A percentile compares a stretch with the other conserved stretches of the same genome.
Evolutionary conservation across 2,329 filamentous ascomycete genomes (phyloP).

Genomic region (Monosporascus sp.): DNA sequence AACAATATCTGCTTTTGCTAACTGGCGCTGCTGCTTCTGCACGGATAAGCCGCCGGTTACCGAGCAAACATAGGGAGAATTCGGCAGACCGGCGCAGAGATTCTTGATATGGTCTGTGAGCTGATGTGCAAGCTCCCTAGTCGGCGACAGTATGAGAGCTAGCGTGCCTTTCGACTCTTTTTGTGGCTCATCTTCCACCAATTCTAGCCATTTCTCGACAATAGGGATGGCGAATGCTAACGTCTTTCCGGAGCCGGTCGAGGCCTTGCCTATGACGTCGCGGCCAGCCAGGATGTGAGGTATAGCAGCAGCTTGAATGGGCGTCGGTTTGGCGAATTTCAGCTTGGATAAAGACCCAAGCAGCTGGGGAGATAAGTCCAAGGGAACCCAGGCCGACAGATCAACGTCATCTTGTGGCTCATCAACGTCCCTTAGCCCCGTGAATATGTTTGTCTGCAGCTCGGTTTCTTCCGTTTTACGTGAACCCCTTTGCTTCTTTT

Average conservation of each 20-base stretch:
- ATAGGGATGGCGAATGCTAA: constrained; percentile 93
- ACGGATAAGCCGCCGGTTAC: constrained; percentile 89
- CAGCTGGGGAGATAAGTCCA: constrained; percentile 68
- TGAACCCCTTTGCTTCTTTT: constrained; percentile 27
- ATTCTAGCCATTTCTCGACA: constrained; percentile 69
- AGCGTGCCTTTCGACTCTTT: constrained; percentile 46
- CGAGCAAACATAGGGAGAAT: constrained; percentile 70
- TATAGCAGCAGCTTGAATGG: constrained; percentile 75
- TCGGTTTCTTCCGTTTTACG: constrained; percentile 33
- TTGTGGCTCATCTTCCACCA: constrained; percentile 29
- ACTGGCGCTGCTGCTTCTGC: constrained; percentile 86
- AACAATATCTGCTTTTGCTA: constrained; percentile 84
- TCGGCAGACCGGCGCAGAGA: constrained; percentile 58
- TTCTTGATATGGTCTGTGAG: constrained; percentile 75
- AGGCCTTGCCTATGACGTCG: constrained; percentile 92
- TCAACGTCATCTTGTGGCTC: constrained; percentile 58
- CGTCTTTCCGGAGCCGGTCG: constrained; percentile 95
- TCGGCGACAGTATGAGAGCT: constrained; percentile 83
- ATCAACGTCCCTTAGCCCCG: constrained; percentile 48
- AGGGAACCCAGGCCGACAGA: constrained; percentile 70
- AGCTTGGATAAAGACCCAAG: constrained; percentile 72
- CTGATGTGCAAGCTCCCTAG: constrained; percentile 89
- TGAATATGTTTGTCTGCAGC: constrained; percentile 46
- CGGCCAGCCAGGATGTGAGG: constrained; percentile 77
- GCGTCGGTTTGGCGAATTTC: constrained; percentile 74